phyloP scores from a whole-genome alignment of 345 rosid genomes.

The Heritiera littoralis region DNA sequence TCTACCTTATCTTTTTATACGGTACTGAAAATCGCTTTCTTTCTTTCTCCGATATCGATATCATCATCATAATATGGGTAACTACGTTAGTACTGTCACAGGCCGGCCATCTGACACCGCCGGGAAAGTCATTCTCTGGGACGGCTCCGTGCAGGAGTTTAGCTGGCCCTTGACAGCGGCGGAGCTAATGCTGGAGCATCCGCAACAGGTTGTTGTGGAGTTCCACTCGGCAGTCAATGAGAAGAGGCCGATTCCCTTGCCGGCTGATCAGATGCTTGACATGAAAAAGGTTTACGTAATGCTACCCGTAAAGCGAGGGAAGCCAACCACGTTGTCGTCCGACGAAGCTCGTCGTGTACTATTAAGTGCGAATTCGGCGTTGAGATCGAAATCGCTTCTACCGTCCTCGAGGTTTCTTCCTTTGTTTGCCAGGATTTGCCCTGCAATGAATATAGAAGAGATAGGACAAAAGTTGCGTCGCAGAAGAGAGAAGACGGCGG shows the following conservation, averaged over 20 bases:
- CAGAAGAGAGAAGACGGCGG: slow-evolving; percentile 23
- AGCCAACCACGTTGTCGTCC: slow-evolving; percentile 35
- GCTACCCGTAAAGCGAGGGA: slow-evolving; percentile 58
- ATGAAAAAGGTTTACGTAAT: slow-evolving; percentile 47
- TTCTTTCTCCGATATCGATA: no score
- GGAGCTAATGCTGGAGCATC: slow-evolving; percentile 70
- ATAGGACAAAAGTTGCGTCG: background rate
- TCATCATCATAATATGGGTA: slow-evolving; percentile 42
- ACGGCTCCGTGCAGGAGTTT: slow-evolving; percentile 48
- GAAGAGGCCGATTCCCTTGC: slow-evolving; percentile 50
- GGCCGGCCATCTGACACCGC: slow-evolving; percentile 6
- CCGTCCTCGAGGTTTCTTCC: slow-evolving; percentile 39
- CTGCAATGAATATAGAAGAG: slow-evolving; percentile 23
- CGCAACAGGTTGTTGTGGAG: slow-evolving; percentile 66
- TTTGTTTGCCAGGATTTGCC: slow-evolving; percentile 41
- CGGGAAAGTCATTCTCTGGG: slow-evolving; percentile 50
- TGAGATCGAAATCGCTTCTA: slow-evolving; percentile 36
- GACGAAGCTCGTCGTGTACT: slow-evolving; percentile 49
- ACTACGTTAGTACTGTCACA: slow-evolving; percentile 28
- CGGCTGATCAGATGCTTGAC: slow-evolving; percentile 59
- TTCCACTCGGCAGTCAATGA: slow-evolving; percentile 29
- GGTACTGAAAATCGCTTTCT: background rate
- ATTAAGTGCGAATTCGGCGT: slow-evolving; percentile 37
- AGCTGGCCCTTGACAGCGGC: slow-evolving; percentile 44
- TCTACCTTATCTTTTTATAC: background rate